These are phyloP conservation scores for Globisporangium cystogenes DNA, from an alignment of 352 stramenopile genomes.

Conservation along the genomic window DNA sequence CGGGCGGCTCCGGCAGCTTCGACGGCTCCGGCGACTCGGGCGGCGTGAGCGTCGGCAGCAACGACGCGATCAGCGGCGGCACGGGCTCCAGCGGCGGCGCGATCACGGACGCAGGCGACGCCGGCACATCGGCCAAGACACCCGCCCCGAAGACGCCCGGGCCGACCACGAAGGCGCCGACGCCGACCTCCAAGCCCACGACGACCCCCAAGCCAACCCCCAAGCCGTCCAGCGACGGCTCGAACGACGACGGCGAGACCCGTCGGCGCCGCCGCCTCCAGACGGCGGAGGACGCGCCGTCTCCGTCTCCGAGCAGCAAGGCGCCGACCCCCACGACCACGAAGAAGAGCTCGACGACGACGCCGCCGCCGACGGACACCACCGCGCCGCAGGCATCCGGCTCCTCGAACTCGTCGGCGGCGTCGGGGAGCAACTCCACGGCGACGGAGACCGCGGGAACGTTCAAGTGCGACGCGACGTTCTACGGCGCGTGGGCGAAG, in stretches of 20 bases:
- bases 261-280: constrained; percentile 8
- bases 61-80: constrained; percentile 4
- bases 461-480: constrained; percentile 69
- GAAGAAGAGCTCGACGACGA: constrained; percentile 6
- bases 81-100: constrained; percentile 6
- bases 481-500: constrained; percentile 71
- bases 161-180: constrained; percentile 20
- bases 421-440: constrained; percentile 12
- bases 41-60: constrained; percentile 9
- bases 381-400: neutral
- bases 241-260: neutral
- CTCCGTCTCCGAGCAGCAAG: constrained; percentile 9
- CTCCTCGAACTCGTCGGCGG: constrained; percentile 2
- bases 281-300: neutral
- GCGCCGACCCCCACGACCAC: constrained; percentile 4
- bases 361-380: too few species aligned
- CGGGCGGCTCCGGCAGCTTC: constrained; percentile 10
- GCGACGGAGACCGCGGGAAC: constrained; percentile 17
- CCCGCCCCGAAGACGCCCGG: constrained; percentile 19
- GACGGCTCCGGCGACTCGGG: constrained; percentile 11
- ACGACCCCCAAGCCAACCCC: neutral
- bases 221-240: neutral
- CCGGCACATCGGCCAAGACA: constrained; percentile 11
- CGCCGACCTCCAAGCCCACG: constrained; percentile 6
- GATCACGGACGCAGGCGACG: constrained; percentile 3